Base-by-base conservation (phyloP, 129 eudicot species). In the Saussurea involucrata region DNA sequence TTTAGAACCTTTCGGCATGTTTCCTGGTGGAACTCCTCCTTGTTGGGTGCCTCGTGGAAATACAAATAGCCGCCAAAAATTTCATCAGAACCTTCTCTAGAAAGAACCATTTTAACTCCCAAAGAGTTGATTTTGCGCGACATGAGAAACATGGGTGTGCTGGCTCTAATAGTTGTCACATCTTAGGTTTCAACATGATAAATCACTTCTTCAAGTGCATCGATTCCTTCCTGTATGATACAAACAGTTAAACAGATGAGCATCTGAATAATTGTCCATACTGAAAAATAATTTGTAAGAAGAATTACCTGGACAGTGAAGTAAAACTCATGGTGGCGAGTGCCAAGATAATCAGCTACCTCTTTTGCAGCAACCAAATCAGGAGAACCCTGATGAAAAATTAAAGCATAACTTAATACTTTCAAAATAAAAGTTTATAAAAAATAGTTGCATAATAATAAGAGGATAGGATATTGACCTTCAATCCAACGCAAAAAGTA, bases 131-230 rank as follows among this genome's bases (percentile, higher is more conserved):
- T 95, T 82, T 95, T 95, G 27, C 99, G 84, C 18, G 96, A 95
- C 99, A 95, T 95, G 20, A 95, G 95, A 82, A 95, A 95, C 99
- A 95, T 95, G 24, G 99, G 99, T 13, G 99, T 95, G 82, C 99
- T 95, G 49, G 99, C 99, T 72, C 99, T 87, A 76, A 95, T 85
- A 17, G 97, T 92, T 4, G 99, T 93, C 85, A 93, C 98, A 63
- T 95, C 99, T 60, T 95, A 95, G 5, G 99, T 95, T 86, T 95
- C 99, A 42, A 87, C 75, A 85, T 95, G 99, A 63, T 95, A 92
- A 25, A 95, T 90, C 34, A 95, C 99, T 81, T 95, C 97, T 80
- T 92, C 99, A 49, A 92, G 82, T 71, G 99, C 99, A 80, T 95
- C 99, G 57, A 95, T 83, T 76, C 99, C 99, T 88, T 92, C 99